Percentiles rank a stretch among this genome's conserved stretches.
Conservation (phyloP, 1,139 yeast species). For the Geotrichum cucujoidarum region DNA sequence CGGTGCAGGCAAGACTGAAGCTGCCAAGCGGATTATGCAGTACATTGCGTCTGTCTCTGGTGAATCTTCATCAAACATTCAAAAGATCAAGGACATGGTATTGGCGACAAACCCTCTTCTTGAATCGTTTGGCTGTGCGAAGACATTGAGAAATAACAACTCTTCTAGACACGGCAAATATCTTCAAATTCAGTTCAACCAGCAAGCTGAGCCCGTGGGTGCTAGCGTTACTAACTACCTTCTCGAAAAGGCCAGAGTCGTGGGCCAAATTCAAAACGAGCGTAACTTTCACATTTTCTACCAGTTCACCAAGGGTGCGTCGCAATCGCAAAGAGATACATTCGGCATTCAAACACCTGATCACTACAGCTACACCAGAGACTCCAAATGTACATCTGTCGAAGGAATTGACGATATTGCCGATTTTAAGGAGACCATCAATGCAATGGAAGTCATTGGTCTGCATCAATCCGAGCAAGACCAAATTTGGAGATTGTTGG, state of each 20-base stretch:
- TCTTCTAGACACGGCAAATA: slow-evolving; percentile 98
- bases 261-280: slow-evolving; percentile 85
- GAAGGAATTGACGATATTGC: slow-evolving; percentile 77
- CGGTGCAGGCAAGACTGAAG: slow-evolving; percentile 98
- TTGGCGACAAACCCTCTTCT: slow-evolving; percentile 94
- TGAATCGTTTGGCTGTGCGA: slow-evolving; percentile 98
- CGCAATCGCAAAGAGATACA: slow-evolving; percentile 72
- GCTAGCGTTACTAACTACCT: slow-evolving; percentile 95
- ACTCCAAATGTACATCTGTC: slow-evolving; percentile 79
- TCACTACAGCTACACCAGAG: slow-evolving; percentile 81
- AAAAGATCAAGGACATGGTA: slow-evolving; percentile 92
- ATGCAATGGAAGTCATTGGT: slow-evolving; percentile 88
- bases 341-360: slow-evolving; percentile 94
- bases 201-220: slow-evolving; percentile 80
- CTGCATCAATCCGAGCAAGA: slow-evolving; percentile 79
- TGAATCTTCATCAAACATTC: slow-evolving; percentile 55
- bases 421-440: slow-evolving; percentile 74
- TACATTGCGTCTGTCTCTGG: slow-evolving; percentile 87
- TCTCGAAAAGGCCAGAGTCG: slow-evolving; percentile 92
- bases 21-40: slow-evolving; percentile 98
- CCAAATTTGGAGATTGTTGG: slow-evolving; percentile 75
- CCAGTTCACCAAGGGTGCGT: slow-evolving; percentile 89
- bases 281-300: slow-evolving; percentile 96
- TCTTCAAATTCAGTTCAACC: slow-evolving; percentile 82
- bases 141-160: slow-evolving; percentile 91